Conservation (phyloP, 2,329 filamentous ascomycete species). For the Cercospora sp. region DNA sequence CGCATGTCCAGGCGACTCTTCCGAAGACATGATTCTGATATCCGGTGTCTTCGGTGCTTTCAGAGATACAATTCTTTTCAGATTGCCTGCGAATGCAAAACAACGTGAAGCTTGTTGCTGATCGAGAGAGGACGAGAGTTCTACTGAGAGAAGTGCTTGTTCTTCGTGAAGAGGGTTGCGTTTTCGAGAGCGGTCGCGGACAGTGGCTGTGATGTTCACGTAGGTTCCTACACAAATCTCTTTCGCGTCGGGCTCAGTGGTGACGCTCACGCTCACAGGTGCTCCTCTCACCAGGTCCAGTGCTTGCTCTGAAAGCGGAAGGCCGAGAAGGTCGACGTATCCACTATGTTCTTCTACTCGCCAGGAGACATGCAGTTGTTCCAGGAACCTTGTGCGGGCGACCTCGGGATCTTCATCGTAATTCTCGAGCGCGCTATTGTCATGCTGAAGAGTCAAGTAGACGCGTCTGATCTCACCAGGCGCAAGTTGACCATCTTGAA, state of each 20-base stretch:
- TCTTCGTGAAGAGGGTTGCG: neutral
- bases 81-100: slow-evolving; percentile 27
- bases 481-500: slow-evolving; percentile 17
- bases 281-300: slow-evolving; percentile 22
- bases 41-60: neutral
- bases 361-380: slow-evolving; percentile 29
- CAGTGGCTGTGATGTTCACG: slow-evolving; percentile 19
- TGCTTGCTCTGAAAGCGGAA: slow-evolving; percentile 24
- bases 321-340: slow-evolving; percentile 25
- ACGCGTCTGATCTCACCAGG: slow-evolving; percentile 30
- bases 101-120: slow-evolving; percentile 18
- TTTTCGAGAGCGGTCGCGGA: slow-evolving; percentile 17
- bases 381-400: slow-evolving; percentile 23
- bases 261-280: slow-evolving; percentile 17
- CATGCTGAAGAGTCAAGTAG: slow-evolving; percentile 19
- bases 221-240: slow-evolving; percentile 20
- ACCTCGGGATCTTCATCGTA: slow-evolving; percentile 22
- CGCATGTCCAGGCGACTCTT: neutral
- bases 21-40: slow-evolving; percentile 8
- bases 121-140: slow-evolving; percentile 13
- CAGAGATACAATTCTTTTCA: slow-evolving; percentile 23
- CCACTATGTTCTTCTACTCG: slow-evolving; percentile 27
- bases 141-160: neutral
- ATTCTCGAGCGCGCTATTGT: neutral
- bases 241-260: neutral